phyloP scores from a whole-genome alignment of 2,329 filamentous ascomycete genomes.

The Sarocladium strictum region DNA sequence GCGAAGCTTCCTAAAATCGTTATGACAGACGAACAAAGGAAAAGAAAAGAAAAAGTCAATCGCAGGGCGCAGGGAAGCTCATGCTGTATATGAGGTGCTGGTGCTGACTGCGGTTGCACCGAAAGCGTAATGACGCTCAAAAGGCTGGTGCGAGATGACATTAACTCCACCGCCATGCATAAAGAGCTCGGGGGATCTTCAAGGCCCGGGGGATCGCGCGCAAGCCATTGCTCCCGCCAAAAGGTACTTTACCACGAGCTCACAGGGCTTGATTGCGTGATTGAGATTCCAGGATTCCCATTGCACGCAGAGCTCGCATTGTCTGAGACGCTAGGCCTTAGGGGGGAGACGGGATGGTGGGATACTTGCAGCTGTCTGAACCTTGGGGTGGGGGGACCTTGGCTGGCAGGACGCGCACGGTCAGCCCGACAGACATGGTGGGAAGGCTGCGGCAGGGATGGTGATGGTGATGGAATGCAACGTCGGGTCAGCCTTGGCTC shows the following conservation, averaged over 20 bases:
- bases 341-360: background rate
- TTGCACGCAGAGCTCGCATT: background rate
- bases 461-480: background rate
- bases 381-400: too few species aligned
- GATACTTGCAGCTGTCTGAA: background rate
- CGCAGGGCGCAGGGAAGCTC: background rate
- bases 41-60: background rate
- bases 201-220: too few species aligned
- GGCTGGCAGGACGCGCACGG: too few species aligned
- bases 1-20: background rate
- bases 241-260: background rate
- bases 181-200: background rate
- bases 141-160: background rate
- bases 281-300: background rate
- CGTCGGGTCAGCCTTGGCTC: background rate
- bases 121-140: background rate
- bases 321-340: background rate
- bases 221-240: too few species aligned
- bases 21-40: background rate
- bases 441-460: too few species aligned
- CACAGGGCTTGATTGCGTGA: slow-evolving; percentile 6
- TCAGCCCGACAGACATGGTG: too few species aligned
- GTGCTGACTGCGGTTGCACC: background rate
- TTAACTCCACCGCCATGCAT: background rate
- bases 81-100: background rate